Percentiles rank a stretch among this genome's conserved stretches.
Evolutionary conservation across 257 asterid species (phyloP).

Genomic region (Capsicum chinense): DNA sequence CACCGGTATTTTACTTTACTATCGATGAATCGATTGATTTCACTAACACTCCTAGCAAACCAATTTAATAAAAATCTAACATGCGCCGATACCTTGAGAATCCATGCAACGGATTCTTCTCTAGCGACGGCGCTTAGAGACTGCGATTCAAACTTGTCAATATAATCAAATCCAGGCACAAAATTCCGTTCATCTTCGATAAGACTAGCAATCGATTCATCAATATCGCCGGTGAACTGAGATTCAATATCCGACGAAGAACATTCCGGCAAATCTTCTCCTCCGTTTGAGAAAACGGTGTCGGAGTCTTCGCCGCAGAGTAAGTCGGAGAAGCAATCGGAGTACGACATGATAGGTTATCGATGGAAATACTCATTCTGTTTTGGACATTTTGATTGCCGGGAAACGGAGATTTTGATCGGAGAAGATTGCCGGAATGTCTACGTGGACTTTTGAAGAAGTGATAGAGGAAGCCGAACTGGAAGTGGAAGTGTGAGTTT

Average conservation of each 20-base stretch:
- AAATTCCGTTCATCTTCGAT: slow-evolving; percentile 71
- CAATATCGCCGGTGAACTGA: slow-evolving; percentile 50
- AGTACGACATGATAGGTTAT: slow-evolving; percentile 67
- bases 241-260: slow-evolving; percentile 81
- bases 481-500: slow-evolving; percentile 48
- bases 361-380: slow-evolving; percentile 45
- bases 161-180: slow-evolving; percentile 48
- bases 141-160: slow-evolving; percentile 45
- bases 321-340: slow-evolving; percentile 93
- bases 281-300: slow-evolving; percentile 51
- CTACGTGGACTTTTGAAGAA: slow-evolving; percentile 40
- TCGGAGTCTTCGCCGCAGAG: slow-evolving; percentile 92
- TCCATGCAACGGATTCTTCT: slow-evolving; percentile 81
- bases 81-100: slow-evolving; percentile 70
- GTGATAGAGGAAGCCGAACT: slow-evolving; percentile 29
- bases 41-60: not conserved
- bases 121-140: slow-evolving; percentile 65
- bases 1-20: not conserved
- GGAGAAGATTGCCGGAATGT: slow-evolving; percentile 60
- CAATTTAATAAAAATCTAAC: not conserved
- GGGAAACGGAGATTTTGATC: slow-evolving; percentile 60
- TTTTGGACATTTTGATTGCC: slow-evolving; percentile 50
- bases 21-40: not conserved
- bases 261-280: slow-evolving; percentile 66
- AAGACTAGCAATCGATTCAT: slow-evolving; percentile 75